Conservation (phyloP, 2,329 filamentous ascomycete species). For the Hypoxylon sp. region DNA sequence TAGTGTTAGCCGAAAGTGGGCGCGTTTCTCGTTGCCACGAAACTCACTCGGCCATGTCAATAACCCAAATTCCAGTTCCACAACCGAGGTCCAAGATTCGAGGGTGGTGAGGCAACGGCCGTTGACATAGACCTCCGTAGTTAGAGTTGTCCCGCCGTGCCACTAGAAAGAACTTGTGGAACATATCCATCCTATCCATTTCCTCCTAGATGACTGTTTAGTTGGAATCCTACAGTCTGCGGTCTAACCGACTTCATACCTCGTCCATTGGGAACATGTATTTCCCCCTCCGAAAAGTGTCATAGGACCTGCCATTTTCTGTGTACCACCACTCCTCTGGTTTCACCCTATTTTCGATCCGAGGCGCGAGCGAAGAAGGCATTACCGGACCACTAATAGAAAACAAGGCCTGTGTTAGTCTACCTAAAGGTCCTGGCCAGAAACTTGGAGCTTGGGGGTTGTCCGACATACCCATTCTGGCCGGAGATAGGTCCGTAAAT, state of each 20-base stretch:
- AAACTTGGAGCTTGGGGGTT: constrained; percentile 10
- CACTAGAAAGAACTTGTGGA: constrained; percentile 82
- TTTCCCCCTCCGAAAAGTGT: constrained; percentile 75
- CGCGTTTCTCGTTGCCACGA: background rate
- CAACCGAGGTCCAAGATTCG: constrained; percentile 80
- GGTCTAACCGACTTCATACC: constrained; percentile 61
- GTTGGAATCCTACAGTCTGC: constrained; percentile 16
- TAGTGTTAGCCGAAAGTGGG: constrained; percentile 32
- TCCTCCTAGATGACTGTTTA: constrained; percentile 68
- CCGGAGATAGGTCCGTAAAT: constrained; percentile 37
- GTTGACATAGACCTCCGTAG: constrained; percentile 52
- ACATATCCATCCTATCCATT: constrained; percentile 83
- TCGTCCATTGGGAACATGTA: constrained; percentile 86
- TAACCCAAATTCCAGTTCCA: constrained; percentile 92
- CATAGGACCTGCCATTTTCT: constrained; percentile 80
- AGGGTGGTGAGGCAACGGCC: constrained; percentile 56
- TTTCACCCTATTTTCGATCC: constrained; percentile 37
- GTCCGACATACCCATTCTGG: constrained; percentile 42
- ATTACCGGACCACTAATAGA: constrained; percentile 32
- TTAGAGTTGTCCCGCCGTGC: constrained; percentile 65
- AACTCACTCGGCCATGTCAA: constrained; percentile 84
- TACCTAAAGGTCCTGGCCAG: constrained; percentile 5
- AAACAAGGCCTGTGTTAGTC: constrained; percentile 28
- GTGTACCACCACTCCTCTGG: constrained; percentile 59
- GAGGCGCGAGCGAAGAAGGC: constrained; percentile 29